Base-by-base conservation (phyloP, 1,284 basidiomycete genomes). In the Ganoderma lingzhi region DNA sequence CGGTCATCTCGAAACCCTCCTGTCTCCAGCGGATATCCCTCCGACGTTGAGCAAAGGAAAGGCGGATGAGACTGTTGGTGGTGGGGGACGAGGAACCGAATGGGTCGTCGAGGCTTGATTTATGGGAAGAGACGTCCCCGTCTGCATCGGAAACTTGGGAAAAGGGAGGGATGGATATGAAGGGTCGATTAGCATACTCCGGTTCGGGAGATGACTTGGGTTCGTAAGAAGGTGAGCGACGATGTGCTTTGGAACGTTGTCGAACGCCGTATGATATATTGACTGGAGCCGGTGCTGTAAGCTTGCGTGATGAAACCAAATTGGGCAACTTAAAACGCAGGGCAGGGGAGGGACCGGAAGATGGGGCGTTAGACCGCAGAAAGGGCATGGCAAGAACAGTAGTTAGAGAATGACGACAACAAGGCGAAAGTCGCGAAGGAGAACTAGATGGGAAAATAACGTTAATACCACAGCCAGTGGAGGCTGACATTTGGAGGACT, bases 1-100 rank as follows among this genome's bases (percentile, higher is more conserved):
- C 30, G 17, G 51, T 19, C 72, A 73, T 75, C 64, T 76, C 74
- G 64, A 76, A 74, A 32, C 73, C 75, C 41, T 76, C 75, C 17
- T 45, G 48, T 9, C 75, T 72, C 61, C 73, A 67, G 23, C 74
- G 74, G 14, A 76, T 76, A 35, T 73, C 73, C 44, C 64, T 69
- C 6, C 73, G 70, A 12, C 44, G 35, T 41, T 70, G 74, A 0
- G 74, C 75, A 14, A 67, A 71, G 6, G 70, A 53, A 19, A 76
- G 70, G 19, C 70, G 67, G 12, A 75, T 35, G 32, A 76, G 68
- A 2, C 67, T 61, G 19, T 64, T 55, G 12, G 61, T 58, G 56
- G 68, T 68, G 1, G 35, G 65, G 32, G 9, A 32, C 2, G 23
- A 6, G 19, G 32, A 32, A 30, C 32, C 42, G 9, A 19, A 12